phyloP scores from a whole-genome alignment of 2,329 filamentous ascomycete genomes.

The Cercospora zeae-maydis region DNA sequence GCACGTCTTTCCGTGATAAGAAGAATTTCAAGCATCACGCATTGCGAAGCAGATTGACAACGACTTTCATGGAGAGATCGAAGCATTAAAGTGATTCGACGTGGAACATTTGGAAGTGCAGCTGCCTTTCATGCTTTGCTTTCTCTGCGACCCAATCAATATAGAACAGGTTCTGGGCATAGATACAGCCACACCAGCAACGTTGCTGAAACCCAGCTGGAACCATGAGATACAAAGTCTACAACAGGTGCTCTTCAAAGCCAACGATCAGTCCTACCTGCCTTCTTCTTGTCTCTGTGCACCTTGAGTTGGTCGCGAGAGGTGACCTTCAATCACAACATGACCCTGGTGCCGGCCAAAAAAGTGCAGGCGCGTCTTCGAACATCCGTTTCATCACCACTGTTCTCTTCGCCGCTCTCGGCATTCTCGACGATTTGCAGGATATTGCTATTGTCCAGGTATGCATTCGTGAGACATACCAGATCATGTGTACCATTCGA shows the following conservation, averaged over 20 bases:
- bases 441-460: background rate
- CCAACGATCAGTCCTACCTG: too few species aligned
- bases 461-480: constrained; percentile 6
- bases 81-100: background rate
- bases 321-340: too few species aligned
- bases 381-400: constrained; percentile 3
- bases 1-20: background rate
- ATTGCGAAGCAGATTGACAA: background rate
- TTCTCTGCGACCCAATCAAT: background rate
- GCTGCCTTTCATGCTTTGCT: background rate
- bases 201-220: background rate
- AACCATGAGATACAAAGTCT: background rate
- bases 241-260: too few species aligned
- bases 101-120: background rate
- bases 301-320: too few species aligned
- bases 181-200: background rate
- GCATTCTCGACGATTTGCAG: background rate
- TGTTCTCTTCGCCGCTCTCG: background rate
- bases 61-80: background rate
- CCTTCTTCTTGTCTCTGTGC: too few species aligned
- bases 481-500: too few species aligned
- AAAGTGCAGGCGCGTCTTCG: background rate
- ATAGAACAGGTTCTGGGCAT: background rate
- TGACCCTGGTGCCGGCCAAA: background rate
- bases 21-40: background rate